phyloP scores from a whole-genome alignment of 352 stramenopile genomes.

The Globisporangium mamillatum region DNA sequence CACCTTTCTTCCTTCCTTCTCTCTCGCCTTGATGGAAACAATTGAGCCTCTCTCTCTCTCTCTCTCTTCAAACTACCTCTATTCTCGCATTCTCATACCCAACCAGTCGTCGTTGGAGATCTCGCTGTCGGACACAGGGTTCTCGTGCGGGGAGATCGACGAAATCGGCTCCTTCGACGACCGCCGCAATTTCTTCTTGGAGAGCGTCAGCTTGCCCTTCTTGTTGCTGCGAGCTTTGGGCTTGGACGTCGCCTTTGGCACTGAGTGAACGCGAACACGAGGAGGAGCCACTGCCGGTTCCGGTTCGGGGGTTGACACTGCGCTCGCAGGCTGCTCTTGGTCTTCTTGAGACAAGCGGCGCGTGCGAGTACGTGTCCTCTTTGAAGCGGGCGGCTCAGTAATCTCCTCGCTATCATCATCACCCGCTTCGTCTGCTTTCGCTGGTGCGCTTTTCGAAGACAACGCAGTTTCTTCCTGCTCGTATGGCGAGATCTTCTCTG shows the following conservation, averaged over 20 bases:
- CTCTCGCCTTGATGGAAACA: not conserved
- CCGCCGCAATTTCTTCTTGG: conserved; percentile 11
- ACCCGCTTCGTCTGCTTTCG: not conserved
- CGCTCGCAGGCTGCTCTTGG: not conserved
- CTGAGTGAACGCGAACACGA: not conserved
- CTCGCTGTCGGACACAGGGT: conserved; percentile 16
- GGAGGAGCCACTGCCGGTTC: not conserved
- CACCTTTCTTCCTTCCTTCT: not conserved
- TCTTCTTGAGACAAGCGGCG: conserved; percentile 8
- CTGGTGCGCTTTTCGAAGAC: not conserved
- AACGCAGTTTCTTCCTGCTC: not conserved
- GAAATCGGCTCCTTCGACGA: conserved; percentile 14
- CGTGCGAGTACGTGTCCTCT: conserved; percentile 1
- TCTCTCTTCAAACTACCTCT: not conserved
- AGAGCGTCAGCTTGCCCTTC: conserved; percentile 13
- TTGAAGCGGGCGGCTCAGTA: not conserved
- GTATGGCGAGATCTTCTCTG: not conserved
- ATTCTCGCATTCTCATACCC: not conserved
- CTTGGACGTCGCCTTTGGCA: conserved; percentile 1
- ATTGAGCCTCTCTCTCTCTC: not conserved
- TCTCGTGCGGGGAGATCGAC: conserved; percentile 18
- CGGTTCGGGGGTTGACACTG: not conserved
- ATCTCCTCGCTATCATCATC: not conserved
- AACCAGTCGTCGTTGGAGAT: conserved; percentile 11
- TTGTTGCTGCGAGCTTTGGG: conserved; percentile 8